phyloP scores from a whole-genome alignment of 768 basidiomycete species.

The Podaxis rugospora region DNA sequence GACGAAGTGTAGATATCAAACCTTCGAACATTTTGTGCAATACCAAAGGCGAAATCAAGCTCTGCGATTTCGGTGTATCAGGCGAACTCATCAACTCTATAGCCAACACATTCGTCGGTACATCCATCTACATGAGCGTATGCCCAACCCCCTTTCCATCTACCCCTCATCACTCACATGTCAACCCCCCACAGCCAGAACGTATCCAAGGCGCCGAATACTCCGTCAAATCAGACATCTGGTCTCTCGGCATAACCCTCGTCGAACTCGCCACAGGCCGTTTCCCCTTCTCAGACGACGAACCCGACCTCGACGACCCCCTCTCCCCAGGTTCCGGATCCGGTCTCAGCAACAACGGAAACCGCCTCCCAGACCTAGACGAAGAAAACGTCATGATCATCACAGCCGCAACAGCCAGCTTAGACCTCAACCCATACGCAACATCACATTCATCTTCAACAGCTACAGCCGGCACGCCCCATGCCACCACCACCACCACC shows the following conservation, averaged over 20 bases:
- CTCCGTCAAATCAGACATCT: constrained; percentile 97
- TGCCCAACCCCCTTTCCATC: constrained; percentile 23
- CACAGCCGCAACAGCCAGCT: constrained; percentile 41
- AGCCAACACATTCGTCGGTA: constrained; percentile 98
- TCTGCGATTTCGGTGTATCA: constrained; percentile 98
- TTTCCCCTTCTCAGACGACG: constrained; percentile 92
- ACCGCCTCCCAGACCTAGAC: constrained; percentile 54
- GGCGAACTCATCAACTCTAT: constrained; percentile 99
- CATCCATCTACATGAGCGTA: constrained; percentile 99
- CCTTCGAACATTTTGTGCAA: constrained; percentile 97
- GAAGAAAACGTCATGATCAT: constrained; percentile 46
- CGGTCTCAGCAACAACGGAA: neutral
- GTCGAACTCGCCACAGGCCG: constrained; percentile 97
- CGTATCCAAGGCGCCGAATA: constrained; percentile 98
- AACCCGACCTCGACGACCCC: neutral
- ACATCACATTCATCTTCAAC: neutral
- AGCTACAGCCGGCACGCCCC: neutral
- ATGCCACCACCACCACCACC: neutral
- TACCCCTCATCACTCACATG: constrained; percentile 2
- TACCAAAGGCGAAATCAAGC: constrained; percentile 93
- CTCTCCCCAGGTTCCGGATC: no score
- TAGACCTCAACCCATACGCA: constrained; percentile 27
- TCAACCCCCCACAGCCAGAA: constrained; percentile 65
- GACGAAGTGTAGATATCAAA: constrained; percentile 75
- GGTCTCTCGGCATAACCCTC: constrained; percentile 95